Percentiles rank a stretch among this genome's conserved stretches.
Evolutionary conservation across 73 alveolate species (phyloP).

Genomic region (Tetrahymena elliotti): DNA sequence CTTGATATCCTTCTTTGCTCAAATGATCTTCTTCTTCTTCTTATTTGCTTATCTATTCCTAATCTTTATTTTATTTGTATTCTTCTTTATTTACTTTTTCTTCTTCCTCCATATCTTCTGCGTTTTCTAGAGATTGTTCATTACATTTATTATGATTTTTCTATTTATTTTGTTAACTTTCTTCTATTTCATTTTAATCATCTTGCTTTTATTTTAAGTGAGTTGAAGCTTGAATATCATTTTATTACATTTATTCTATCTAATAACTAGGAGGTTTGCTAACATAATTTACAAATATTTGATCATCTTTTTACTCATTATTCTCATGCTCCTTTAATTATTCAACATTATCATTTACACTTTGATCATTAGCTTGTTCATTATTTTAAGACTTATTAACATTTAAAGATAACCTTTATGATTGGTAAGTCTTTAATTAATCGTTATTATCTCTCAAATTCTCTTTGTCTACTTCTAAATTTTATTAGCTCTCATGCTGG

Average conservation of each 20-base stretch:
- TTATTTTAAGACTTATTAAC: neutral
- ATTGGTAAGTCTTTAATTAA: neutral
- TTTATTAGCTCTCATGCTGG: neutral
- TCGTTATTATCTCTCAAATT: neutral
- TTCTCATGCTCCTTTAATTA: neutral
- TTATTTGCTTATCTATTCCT: too few relatives aligned
- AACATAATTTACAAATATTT: too few relatives aligned
- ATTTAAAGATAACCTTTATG: too few relatives aligned
- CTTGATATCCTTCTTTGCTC: neutral
- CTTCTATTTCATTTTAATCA: neutral
- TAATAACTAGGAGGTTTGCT: neutral
- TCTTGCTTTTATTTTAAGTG: too few relatives aligned
- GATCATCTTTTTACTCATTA: neutral
- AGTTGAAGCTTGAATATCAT: neutral
- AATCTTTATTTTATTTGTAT: too few relatives aligned
- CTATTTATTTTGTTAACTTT: too few relatives aligned
- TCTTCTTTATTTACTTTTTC: neutral
- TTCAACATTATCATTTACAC: neutral
- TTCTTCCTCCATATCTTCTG: neutral
- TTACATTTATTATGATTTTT: too few relatives aligned
- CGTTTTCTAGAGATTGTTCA: neutral
- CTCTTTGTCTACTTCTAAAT: neutral
- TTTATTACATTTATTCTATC: neutral
- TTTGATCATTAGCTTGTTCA: too few relatives aligned
- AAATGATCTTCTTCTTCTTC: neutral